Conservation (phyloP, 129 eudicot species). For the Flaveria sonorensis region DNA sequence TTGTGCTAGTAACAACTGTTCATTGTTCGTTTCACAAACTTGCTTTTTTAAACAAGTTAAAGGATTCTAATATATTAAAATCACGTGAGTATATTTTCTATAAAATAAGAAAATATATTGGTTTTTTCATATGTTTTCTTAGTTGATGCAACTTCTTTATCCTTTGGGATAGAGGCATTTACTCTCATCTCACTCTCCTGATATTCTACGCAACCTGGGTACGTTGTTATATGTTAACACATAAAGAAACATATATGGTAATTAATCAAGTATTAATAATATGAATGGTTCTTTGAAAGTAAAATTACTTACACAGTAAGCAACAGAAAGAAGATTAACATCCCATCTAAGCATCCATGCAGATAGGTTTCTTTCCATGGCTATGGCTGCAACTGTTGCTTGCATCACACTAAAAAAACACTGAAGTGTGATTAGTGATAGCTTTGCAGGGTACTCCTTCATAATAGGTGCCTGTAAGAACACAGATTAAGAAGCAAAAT, state of each 20-base stretch:
- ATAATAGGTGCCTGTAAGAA: constrained; percentile 50
- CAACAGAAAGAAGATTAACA: constrained; percentile 54
- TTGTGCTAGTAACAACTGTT: too few relatives aligned
- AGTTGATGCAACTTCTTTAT: too few relatives aligned
- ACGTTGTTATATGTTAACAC: not conserved
- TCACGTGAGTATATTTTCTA: not conserved
- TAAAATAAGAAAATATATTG: not conserved
- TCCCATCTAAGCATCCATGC: constrained; percentile 72
- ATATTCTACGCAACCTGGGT: too few relatives aligned
- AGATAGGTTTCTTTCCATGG: constrained; percentile 52
- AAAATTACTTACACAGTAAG: constrained; percentile 52
- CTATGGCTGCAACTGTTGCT: constrained; percentile 46
- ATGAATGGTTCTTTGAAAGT: not conserved
- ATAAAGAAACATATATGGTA: not conserved
- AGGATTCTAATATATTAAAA: not conserved
- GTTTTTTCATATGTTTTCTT: not conserved
- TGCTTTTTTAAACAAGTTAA: not conserved
- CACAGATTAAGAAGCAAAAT: not conserved
- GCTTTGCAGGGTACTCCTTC: constrained; percentile 58
- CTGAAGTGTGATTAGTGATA: constrained; percentile 54
- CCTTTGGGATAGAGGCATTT: too few relatives aligned
- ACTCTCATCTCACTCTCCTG: too few relatives aligned
- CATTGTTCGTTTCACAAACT: too few relatives aligned
- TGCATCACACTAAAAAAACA: constrained; percentile 65
- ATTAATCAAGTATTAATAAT: not conserved